These are phyloP conservation scores for Kluyveromyces marxianus DNA, from an alignment of 1,139 yeast species.

Conservation along the genomic window DNA sequence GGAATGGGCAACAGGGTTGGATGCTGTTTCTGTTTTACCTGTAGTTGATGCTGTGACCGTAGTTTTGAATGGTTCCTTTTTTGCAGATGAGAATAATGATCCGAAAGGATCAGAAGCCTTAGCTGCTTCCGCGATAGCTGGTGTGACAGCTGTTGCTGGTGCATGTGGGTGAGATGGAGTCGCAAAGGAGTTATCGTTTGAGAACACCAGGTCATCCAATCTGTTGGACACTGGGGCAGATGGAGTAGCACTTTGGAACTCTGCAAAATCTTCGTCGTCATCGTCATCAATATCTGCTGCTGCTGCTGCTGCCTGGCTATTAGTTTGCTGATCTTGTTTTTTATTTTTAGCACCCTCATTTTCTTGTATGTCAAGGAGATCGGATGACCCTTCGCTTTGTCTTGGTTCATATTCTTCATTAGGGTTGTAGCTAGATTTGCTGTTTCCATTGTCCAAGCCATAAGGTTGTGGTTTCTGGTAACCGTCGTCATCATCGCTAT, in stretches of 20 bases:
- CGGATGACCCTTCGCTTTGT: background rate
- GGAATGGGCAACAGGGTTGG: background rate
- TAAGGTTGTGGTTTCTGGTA: conserved; percentile 26
- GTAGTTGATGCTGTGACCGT: conserved; percentile 7
- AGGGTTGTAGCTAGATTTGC: background rate
- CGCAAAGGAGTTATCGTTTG: conserved; percentile 3
- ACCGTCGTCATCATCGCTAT: conserved; percentile 47
- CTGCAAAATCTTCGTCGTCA: conserved; percentile 88
- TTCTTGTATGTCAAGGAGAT: conserved; percentile 22
- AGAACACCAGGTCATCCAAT: conserved; percentile 1
- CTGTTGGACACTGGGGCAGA: conserved; percentile 7
- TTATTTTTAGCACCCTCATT: conserved; percentile 36
- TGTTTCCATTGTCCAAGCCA: conserved; percentile 5
- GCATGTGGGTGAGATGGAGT: conserved; percentile 9
- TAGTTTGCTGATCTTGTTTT: conserved; percentile 15
- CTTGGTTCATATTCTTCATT: conserved; percentile 17
- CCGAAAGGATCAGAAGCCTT: conserved; percentile 70
- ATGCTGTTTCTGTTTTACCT: conserved; percentile 4
- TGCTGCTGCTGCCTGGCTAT: conserved; percentile 5
- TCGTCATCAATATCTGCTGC: conserved; percentile 36
- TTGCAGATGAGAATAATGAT: conserved; percentile 68
- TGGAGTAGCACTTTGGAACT: conserved; percentile 77
- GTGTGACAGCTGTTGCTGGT: conserved; percentile 20
- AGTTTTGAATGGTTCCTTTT: conserved; percentile 30
- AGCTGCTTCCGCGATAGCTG: conserved; percentile 31